Conservation (phyloP, 768 basidiomycete species). For the Kwoniella dendrophila region DNA sequence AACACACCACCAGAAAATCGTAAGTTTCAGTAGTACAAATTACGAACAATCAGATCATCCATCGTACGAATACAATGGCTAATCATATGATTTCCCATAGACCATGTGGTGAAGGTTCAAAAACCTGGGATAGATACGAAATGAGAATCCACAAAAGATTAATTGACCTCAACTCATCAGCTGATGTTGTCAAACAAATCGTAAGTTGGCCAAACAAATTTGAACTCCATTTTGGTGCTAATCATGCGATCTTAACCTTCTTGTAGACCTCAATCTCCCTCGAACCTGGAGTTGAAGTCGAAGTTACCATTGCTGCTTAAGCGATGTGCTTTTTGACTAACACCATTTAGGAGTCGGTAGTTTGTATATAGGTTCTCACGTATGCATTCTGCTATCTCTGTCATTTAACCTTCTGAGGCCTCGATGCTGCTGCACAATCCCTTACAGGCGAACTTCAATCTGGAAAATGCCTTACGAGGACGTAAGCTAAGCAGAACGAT, state of each 20-base stretch:
- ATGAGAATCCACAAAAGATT: constrained; percentile 99
- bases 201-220: constrained; percentile 69
- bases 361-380: too few relatives aligned
- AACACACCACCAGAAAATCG: constrained; percentile 99
- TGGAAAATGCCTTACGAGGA: too few relatives aligned
- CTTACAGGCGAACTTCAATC: too few relatives aligned
- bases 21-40: constrained; percentile 58
- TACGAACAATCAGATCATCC: too few relatives aligned
- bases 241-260: too few relatives aligned
- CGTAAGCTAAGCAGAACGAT: too few relatives aligned
- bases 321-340: neutral
- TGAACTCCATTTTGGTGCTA: too few relatives aligned
- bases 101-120: constrained; percentile 99
- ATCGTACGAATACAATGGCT: neutral
- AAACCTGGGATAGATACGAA: constrained; percentile 99
- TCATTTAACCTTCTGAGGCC: too few relatives aligned
- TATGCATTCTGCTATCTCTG: too few relatives aligned
- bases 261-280: constrained; percentile 92
- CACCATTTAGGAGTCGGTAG: neutral
- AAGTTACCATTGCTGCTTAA: constrained; percentile 79
- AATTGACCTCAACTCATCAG: constrained; percentile 97
- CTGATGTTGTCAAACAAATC: constrained; percentile 99
- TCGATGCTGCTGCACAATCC: too few relatives aligned
- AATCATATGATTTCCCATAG: constrained; percentile 57
- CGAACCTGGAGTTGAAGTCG: constrained; percentile 99